phyloP scores from a whole-genome alignment of 1,284 basidiomycete species.

The Tylopilus orsonianus region DNA sequence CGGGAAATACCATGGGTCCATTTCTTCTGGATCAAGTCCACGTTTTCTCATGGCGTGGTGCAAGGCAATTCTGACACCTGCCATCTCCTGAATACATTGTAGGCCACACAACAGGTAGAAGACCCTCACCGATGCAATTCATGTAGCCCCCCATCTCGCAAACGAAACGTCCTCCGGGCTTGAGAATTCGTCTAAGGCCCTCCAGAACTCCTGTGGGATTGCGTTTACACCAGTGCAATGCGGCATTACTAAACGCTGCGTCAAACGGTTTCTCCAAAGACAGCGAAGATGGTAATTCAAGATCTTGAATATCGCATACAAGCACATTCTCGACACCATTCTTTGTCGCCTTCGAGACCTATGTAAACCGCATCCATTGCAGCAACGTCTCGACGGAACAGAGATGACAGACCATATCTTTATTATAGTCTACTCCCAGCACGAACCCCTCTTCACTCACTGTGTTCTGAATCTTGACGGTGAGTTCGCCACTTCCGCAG shows the following conservation, averaged over 20 bases:
- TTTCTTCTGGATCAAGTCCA: conserved; percentile 54
- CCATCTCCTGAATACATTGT: not conserved
- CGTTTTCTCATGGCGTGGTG: conserved; percentile 53
- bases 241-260: conserved; percentile 76
- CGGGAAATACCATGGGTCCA: conserved; percentile 87
- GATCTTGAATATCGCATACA: conserved; percentile 52
- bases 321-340: conserved; percentile 50
- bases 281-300: conserved; percentile 35
- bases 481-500: conserved; percentile 81
- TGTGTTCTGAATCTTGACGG: conserved; percentile 50
- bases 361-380: not conserved
- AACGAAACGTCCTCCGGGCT: conserved; percentile 66
- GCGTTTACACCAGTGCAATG: conserved; percentile 82
- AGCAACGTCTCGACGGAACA: not conserved
- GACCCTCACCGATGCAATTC: conserved; percentile 59
- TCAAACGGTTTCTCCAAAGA: conserved; percentile 43
- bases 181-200: conserved; percentile 59
- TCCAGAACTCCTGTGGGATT: conserved; percentile 66
- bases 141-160: conserved; percentile 79
- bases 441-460: conserved; percentile 59
- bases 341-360: conserved; percentile 58
- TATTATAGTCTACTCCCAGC: conserved; percentile 68
- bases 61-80: conserved; percentile 64
- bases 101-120: conserved; percentile 5
- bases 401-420: conserved; percentile 61